A percentile compares a stretch with the other conserved stretches of the same genome.
These are phyloP conservation scores for Ramaria sp. DNA, from an alignment of 768 basidiomycete genomes.

Conservation along the genomic window DNA sequence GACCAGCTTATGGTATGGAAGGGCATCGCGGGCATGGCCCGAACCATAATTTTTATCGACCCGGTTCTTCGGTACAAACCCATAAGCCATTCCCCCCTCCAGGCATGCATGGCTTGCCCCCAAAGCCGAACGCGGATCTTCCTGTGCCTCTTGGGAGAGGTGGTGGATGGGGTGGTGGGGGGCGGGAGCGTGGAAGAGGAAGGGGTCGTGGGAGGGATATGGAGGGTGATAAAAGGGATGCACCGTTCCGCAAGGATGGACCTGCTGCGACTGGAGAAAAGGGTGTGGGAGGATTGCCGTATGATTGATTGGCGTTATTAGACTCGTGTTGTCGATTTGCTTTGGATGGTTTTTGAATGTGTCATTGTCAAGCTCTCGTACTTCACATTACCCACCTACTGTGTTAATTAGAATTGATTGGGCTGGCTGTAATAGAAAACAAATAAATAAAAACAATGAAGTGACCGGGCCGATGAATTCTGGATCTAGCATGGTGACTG, in stretches of 20 bases:
- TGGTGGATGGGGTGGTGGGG: background rate
- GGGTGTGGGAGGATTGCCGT: background rate
- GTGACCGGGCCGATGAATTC: too few relatives aligned
- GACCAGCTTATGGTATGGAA: background rate
- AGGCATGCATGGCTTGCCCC: slow-evolving; percentile 4
- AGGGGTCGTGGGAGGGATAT: background rate
- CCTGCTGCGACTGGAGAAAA: background rate
- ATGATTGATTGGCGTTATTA: background rate
- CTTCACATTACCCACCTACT: too few relatives aligned
- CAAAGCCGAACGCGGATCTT: background rate
- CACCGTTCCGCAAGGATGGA: background rate
- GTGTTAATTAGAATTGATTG: too few relatives aligned
- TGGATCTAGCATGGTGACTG: too few relatives aligned
- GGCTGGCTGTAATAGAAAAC: too few relatives aligned
- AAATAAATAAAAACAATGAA: too few relatives aligned
- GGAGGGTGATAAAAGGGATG: background rate
- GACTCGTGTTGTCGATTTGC: background rate
- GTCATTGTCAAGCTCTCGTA: too few relatives aligned
- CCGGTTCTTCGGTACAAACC: background rate
- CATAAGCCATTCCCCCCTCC: background rate
- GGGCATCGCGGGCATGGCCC: background rate
- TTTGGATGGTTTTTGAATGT: too few relatives aligned
- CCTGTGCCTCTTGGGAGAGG: background rate
- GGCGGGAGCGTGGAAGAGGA: background rate
- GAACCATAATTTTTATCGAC: background rate